Conservation (phyloP, 176 grass and related monocot genomes). For the Elaeis guineensis region DNA sequence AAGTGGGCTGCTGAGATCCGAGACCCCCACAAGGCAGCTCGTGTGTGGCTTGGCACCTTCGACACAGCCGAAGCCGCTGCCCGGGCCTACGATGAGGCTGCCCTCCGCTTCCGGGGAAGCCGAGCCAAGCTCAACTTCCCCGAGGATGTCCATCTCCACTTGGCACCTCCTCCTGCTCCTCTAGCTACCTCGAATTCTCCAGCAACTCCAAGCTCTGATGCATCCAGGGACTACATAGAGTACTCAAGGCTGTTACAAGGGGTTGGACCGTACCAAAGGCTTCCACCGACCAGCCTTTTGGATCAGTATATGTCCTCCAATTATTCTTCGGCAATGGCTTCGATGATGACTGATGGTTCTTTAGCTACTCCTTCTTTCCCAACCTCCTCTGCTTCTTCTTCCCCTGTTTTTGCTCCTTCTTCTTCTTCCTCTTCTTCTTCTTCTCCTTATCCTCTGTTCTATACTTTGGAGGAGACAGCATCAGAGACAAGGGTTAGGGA, state of each 20-base stretch:
- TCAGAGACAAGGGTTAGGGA: too few relatives aligned
- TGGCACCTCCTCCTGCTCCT: constrained; percentile 16
- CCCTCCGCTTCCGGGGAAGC: constrained; percentile 83
- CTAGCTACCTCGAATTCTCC: too few relatives aligned
- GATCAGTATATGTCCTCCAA: neutral
- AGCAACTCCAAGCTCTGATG: too few relatives aligned
- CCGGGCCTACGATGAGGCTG: constrained; percentile 87
- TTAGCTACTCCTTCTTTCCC: too few relatives aligned
- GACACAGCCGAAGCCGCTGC: constrained; percentile 94
- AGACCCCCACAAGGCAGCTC: constrained; percentile 93
- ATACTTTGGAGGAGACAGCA: too few relatives aligned
- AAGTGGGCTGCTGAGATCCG: constrained; percentile 99
- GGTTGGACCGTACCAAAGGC: neutral
- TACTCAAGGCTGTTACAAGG: constrained; percentile 12
- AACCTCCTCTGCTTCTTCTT: constrained; percentile 4
- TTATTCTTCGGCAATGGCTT: too few relatives aligned
- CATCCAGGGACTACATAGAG: constrained; percentile 2
- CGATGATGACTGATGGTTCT: too few relatives aligned
- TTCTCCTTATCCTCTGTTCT: too few relatives aligned
- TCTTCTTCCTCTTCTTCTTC: too few relatives aligned
- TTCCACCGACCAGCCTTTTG: neutral
- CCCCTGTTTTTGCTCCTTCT: neutral
- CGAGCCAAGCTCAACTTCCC: constrained; percentile 99
- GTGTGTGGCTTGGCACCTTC: constrained; percentile 97
- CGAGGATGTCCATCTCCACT: constrained; percentile 55